Evolutionary conservation across 78 protist species (phyloP).

Genomic region (Salpingoeca rosetta): DNA sequence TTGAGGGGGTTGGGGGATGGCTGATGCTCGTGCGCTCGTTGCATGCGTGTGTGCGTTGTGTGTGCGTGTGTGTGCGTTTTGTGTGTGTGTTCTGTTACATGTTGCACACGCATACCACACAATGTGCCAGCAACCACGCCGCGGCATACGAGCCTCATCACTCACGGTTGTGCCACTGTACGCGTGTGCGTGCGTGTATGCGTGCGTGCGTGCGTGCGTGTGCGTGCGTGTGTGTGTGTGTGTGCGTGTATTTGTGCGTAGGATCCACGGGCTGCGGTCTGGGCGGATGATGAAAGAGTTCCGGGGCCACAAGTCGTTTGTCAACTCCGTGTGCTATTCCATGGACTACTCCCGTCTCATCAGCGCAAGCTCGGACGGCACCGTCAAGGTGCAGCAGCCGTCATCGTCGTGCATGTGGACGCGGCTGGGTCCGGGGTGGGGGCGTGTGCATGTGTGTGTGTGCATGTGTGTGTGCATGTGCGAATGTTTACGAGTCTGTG

Average conservation of each 20-base stretch:
- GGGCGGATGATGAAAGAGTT: slow-evolving; percentile 62
- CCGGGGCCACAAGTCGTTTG: slow-evolving; percentile 68
- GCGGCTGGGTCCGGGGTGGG: neutral
- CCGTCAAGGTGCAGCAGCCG: slow-evolving; percentile 24
- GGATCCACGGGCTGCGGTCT: slow-evolving; percentile 67
- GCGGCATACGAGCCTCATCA: too few species aligned
- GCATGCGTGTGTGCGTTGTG: neutral
- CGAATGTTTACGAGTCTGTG: neutral
- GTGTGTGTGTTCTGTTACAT: neutral
- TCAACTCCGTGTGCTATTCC: slow-evolving; percentile 32
- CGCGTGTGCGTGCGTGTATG: too few species aligned
- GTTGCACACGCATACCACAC: neutral
- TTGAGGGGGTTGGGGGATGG: neutral
- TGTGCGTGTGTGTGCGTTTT: neutral
- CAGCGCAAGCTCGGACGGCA: slow-evolving; percentile 56
- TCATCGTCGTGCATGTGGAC: neutral
- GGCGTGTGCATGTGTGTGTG: too few species aligned
- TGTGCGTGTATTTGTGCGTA: neutral
- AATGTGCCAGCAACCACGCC: too few species aligned
- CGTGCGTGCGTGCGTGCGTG: neutral
- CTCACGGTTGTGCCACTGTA: too few species aligned
- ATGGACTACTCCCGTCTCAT: slow-evolving; percentile 28
- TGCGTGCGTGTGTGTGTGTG: neutral
- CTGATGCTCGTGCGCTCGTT: neutral
- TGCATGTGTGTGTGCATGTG: neutral